Conservation (phyloP, 768 basidiomycete genomes). For the Coprinopsis sp. region DNA sequence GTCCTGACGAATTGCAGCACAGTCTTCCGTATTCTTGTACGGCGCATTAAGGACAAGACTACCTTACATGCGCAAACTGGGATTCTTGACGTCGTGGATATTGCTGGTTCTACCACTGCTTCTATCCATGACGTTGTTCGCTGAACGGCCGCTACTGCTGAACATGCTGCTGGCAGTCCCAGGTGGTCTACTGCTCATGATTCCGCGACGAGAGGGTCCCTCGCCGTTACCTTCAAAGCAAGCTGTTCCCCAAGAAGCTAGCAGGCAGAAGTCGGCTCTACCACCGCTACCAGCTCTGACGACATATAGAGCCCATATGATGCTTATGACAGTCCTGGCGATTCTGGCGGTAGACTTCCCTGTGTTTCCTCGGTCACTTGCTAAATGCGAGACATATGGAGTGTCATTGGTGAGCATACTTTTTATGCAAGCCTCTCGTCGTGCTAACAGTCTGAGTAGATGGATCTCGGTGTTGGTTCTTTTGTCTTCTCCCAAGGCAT, state of each 20-base stretch:
- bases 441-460: constrained; percentile 43
- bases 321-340: constrained; percentile 84
- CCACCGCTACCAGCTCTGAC: constrained; percentile 72
- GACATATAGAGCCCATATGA: constrained; percentile 90
- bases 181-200: constrained; percentile 38
- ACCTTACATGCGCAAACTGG: constrained; percentile 29
- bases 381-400: constrained; percentile 92
- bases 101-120: constrained; percentile 75
- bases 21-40: constrained; percentile 75
- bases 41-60: constrained; percentile 52
- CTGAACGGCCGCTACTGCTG: constrained; percentile 50
- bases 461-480: constrained; percentile 96
- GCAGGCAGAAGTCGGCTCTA: constrained; percentile 17
- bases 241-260: constrained; percentile 18
- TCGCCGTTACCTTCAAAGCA: constrained; percentile 50
- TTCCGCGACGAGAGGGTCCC: constrained; percentile 37
- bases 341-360: constrained; percentile 97
- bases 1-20: constrained; percentile 1
- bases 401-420: constrained; percentile 73
- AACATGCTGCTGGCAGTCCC: constrained; percentile 45
- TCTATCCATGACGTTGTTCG: constrained; percentile 74
- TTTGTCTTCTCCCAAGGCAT: constrained; percentile 97
- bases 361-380: constrained; percentile 82
- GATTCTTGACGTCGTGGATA: constrained; percentile 50
- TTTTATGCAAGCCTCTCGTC: background rate